Evolutionary conservation across 257 asterid genomes (phyloP).

Genomic region (Plectranthus barbatus): DNA sequence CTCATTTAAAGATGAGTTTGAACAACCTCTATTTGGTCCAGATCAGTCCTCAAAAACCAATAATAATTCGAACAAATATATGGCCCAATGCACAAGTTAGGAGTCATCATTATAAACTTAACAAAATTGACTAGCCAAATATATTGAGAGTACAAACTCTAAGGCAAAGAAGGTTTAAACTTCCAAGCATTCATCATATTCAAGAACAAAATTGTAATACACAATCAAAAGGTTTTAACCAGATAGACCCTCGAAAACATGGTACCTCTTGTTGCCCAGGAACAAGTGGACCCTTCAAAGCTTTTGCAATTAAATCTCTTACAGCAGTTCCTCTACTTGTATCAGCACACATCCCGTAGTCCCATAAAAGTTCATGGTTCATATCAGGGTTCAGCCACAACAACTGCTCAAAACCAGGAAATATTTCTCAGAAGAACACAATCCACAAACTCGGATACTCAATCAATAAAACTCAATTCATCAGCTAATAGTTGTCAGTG

Average conservation of each 20-base stretch:
- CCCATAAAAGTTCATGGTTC: slow-evolving; percentile 90
- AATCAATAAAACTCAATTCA: neutral
- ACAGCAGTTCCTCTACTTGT: slow-evolving; percentile 94
- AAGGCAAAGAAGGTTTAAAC: neutral
- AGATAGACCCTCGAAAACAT: slow-evolving; percentile 1
- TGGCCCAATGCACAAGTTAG: neutral
- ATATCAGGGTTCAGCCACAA: slow-evolving; percentile 87
- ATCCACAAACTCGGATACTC: neutral
- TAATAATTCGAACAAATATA: neutral
- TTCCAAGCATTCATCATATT: neutral
- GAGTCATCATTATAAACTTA: slow-evolving; percentile 5
- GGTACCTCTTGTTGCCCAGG: slow-evolving; percentile 92
- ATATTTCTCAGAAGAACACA: slow-evolving; percentile 1
- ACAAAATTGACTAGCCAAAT: neutral
- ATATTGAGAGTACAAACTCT: neutral
- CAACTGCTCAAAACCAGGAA: slow-evolving; percentile 44
- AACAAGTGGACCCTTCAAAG: slow-evolving; percentile 78
- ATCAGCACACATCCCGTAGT: slow-evolving; percentile 96
- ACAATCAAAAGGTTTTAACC: neutral
- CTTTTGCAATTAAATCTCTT: slow-evolving; percentile 84
- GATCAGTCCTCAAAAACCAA: neutral
- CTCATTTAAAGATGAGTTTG: neutral
- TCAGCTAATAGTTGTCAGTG: slow-evolving; percentile 11
- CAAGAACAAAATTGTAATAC: neutral
- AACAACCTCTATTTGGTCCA: neutral